Base-by-base conservation (phyloP, 1,284 basidiomycete genomes). In the Inonotus hispidus region DNA sequence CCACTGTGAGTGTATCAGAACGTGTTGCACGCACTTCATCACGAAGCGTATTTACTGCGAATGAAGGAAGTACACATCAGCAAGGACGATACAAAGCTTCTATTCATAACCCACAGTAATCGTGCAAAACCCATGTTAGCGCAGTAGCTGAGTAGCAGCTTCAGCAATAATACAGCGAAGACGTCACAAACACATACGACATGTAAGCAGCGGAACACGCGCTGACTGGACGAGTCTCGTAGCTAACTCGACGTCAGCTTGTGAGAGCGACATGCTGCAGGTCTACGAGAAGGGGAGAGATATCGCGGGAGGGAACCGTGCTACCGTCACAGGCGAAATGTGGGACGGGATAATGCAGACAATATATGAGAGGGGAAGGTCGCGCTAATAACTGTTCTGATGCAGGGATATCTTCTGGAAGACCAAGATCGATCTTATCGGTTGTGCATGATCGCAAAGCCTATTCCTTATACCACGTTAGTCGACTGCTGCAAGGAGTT, bases 111-210 rank as follows among this genome's bases (percentile, higher is more conserved):
- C 37, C 43, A 59, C 58, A 53, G 58, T 53, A 53, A 43, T 59
- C 50, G 14, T 43, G 35, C 21, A 59, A 25, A 37, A 53, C 58
- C 58, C 58, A 59, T 1, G 58, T 53, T 8, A 59, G 50, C 16
- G 58, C 27, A 4, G 58, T 52, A 35, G 58, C 58, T 59, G 21
- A 54, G 3, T 7, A 10, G 23, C n/a, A 13, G 4, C 4, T 6
- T 49, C 14, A 52, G 25, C 25, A 35, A 52, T 27, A 16, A n/a
- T 32, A 6, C 21, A 52, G 50, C 29, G 27, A 7, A 13, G 16
- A 19, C 16, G 50, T 14, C 29, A 35, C 5, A 35, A n/a, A 7
- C 16, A 49, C 56, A 10, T 29, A 58, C 56, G 56, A n/a, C 43
- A 45, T 23, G 56, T 58, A 25, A 27, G 29, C 21, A 58, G 25